Percentiles rank a stretch among this genome's conserved stretches.
phyloP scores from a whole-genome alignment of 2,329 filamentous ascomycete species.

The Penicillium sumatraense region DNA sequence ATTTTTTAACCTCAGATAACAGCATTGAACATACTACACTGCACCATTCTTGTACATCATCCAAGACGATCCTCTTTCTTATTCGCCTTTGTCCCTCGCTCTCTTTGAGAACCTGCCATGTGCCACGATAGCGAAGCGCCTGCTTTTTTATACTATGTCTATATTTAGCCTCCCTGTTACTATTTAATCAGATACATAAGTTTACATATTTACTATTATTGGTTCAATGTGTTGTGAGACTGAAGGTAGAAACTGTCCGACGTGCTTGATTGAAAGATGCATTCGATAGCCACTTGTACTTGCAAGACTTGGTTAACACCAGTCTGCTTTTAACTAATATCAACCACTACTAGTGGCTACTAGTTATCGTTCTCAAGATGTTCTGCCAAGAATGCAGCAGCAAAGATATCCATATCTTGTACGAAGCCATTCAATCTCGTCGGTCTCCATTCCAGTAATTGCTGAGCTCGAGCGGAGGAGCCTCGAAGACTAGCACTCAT shows the following conservation, averaged over 20 bases:
- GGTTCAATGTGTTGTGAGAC: too few relatives aligned
- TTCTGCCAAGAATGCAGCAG: constrained; percentile 5
- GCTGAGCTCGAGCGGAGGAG: constrained; percentile 11
- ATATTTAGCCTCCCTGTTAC: constrained; percentile 11
- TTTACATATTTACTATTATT: constrained; percentile 1
- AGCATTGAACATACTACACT: not conserved
- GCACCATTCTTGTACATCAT: not conserved
- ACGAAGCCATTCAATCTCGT: constrained; percentile 3
- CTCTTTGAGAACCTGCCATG: constrained; percentile 25
- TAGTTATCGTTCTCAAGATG: too few relatives aligned
- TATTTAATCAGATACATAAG: constrained; percentile 9
- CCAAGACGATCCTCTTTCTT: not conserved
- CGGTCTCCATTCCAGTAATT: constrained; percentile 10
- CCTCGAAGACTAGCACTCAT: constrained; percentile 5
- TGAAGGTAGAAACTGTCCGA: too few relatives aligned
- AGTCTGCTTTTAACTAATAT: too few relatives aligned
- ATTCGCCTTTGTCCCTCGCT: not conserved
- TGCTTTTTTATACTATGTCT: constrained; percentile 12
- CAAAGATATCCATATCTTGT: constrained; percentile 11
- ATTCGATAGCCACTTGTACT: too few relatives aligned
- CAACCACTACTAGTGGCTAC: too few relatives aligned
- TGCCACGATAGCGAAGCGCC: constrained; percentile 33
- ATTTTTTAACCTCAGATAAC: constrained; percentile 9
- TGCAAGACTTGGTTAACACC: too few relatives aligned
- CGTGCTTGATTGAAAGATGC: too few relatives aligned